Percentiles rank a stretch among this genome's conserved stretches.
Conservation (phyloP, 352 stramenopile species). For the Aphanomyces astaci region DNA sequence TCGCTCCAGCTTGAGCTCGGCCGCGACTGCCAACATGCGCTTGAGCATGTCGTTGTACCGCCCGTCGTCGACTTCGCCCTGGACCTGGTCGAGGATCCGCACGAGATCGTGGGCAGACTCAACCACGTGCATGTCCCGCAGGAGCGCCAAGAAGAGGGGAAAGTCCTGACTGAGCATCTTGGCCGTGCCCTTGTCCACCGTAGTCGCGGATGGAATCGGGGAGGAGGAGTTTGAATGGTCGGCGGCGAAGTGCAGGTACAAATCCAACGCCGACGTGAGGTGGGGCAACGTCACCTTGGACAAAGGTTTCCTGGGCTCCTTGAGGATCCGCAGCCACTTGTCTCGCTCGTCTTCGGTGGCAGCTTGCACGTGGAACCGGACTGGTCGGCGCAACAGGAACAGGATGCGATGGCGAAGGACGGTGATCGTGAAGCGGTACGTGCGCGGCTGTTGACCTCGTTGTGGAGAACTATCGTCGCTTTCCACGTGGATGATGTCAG, state of each 20-base stretch:
- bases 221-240: slow-evolving; percentile 39
- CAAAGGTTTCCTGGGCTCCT: slow-evolving; percentile 39
- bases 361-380: slow-evolving; percentile 59
- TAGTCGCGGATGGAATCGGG: slow-evolving; percentile 41
- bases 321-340: slow-evolving; percentile 66
- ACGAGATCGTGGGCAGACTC: slow-evolving; percentile 70
- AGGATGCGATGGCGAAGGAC: slow-evolving; percentile 48
- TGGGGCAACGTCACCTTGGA: slow-evolving; percentile 22
- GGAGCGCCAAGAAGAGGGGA: slow-evolving; percentile 58
- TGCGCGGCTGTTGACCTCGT: slow-evolving; percentile 26
- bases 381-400: slow-evolving; percentile 12
- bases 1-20: slow-evolving; percentile 62
- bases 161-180: slow-evolving; percentile 62
- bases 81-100: slow-evolving; percentile 73
- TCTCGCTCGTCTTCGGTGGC: slow-evolving; percentile 49
- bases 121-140: slow-evolving; percentile 69
- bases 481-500: slow-evolving; percentile 58
- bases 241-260: slow-evolving; percentile 17
- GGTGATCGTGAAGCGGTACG: slow-evolving; percentile 50
- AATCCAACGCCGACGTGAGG: background rate
- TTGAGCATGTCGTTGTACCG: slow-evolving; percentile 55
- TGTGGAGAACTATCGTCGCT: slow-evolving; percentile 40
- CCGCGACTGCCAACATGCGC: slow-evolving; percentile 59
- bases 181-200: too few species aligned
- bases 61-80: slow-evolving; percentile 66